These are phyloP conservation scores for Tylopilus sp. DNA, from an alignment of 1,284 basidiomycete genomes.

Conservation along the genomic window DNA sequence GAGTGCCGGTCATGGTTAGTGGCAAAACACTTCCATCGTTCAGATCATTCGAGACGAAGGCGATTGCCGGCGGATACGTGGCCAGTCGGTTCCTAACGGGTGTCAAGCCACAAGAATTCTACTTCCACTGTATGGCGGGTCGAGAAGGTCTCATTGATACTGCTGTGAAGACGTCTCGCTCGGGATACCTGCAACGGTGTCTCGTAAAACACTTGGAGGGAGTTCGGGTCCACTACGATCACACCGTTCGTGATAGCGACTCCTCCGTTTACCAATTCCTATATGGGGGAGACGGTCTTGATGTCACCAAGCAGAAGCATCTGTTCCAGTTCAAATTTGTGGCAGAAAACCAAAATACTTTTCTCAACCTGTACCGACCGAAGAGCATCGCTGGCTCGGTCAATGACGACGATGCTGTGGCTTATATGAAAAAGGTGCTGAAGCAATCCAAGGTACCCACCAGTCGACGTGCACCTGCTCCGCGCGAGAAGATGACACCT, in stretches of 20 bases:
- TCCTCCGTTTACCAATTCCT: conserved; percentile 93
- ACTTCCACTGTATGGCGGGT: conserved; percentile 99
- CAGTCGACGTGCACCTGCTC: conserved; percentile 42
- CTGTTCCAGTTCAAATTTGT: conserved; percentile 92
- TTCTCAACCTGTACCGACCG: conserved; percentile 75
- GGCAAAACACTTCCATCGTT: conserved; percentile 98
- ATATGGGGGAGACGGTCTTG: conserved; percentile 96
- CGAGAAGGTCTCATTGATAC: conserved; percentile 99
- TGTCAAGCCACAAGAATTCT: conserved; percentile 98
- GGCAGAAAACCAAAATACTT: conserved; percentile 80
- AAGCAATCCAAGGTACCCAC: conserved; percentile 61
- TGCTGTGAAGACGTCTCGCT: conserved; percentile 98
- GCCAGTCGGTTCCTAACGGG: conserved; percentile 99
- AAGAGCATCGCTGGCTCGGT: conserved; percentile 57
- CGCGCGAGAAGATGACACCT: conserved; percentile 63
- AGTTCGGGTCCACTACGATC: conserved; percentile 94
- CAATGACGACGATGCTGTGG: conserved; percentile 64
- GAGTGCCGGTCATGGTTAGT: conserved; percentile 98
- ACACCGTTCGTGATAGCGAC: conserved; percentile 96
- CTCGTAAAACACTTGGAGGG: conserved; percentile 99
- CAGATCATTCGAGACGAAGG: conserved; percentile 94
- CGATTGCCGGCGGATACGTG: conserved; percentile 98
- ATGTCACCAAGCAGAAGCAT: conserved; percentile 95
- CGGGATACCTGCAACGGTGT: conserved; percentile 97
- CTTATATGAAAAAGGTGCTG: conserved; percentile 88